These are phyloP conservation scores for Musa beccarii DNA, from an alignment of 176 grass and related monocot species.

Conservation along the genomic window DNA sequence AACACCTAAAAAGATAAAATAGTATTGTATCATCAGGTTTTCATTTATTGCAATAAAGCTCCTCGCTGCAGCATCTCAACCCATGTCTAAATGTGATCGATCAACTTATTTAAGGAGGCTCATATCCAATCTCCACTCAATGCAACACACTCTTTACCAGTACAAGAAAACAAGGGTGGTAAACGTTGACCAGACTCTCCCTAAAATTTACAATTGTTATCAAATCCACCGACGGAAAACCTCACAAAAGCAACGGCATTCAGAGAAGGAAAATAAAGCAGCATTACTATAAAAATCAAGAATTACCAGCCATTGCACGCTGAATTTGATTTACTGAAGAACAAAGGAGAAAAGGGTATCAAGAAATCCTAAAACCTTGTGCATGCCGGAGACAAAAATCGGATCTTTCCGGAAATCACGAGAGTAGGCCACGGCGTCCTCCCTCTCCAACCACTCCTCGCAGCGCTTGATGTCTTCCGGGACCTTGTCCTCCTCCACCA, in stretches of 20 bases:
- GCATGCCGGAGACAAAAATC: slow-evolving; percentile 55
- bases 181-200: too few relatives aligned
- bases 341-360: not conserved
- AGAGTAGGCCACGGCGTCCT: slow-evolving; percentile 61
- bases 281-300: not conserved
- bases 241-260: too few relatives aligned
- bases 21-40: not conserved
- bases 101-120: too few relatives aligned
- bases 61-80: too few relatives aligned
- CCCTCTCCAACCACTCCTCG: slow-evolving; percentile 60
- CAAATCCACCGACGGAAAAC: too few relatives aligned
- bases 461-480: slow-evolving; percentile 21
- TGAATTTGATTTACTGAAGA: not conserved
- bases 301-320: not conserved
- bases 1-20: not conserved
- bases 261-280: too few relatives aligned
- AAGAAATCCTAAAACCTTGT: slow-evolving; percentile 37
- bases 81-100: too few relatives aligned
- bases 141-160: too few relatives aligned
- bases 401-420: slow-evolving; percentile 72
- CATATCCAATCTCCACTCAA: too few relatives aligned
- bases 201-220: too few relatives aligned
- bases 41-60: too few relatives aligned
- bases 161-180: too few relatives aligned
- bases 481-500: not conserved